Evolutionary conservation across 2,329 filamentous ascomycete genomes (phyloP).

Genomic region (Kalaharituber pfeilii): DNA sequence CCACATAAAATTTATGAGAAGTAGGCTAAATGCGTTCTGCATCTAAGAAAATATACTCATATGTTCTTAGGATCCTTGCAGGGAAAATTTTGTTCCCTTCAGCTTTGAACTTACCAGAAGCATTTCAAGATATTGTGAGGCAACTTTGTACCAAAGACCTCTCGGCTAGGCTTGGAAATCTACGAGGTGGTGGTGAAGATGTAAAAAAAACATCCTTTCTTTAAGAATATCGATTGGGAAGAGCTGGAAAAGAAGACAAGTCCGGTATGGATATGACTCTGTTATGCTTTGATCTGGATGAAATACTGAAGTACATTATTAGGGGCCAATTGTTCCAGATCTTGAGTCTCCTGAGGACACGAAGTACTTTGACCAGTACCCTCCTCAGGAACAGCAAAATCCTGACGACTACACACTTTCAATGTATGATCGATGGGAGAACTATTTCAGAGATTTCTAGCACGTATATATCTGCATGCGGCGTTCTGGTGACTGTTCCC

Average conservation of each 20-base stretch:
- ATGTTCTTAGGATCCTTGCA: constrained; percentile 42
- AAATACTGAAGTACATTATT: constrained; percentile 1
- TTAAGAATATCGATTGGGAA: constrained; percentile 56
- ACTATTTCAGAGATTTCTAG: constrained; percentile 54
- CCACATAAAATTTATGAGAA: constrained; percentile 76
- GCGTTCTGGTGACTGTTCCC: too few relatives aligned
- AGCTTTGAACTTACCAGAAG: constrained; percentile 32
- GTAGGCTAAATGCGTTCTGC: background rate
- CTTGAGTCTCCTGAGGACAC: constrained; percentile 56
- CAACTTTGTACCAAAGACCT: constrained; percentile 64
- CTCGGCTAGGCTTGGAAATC: constrained; percentile 59
- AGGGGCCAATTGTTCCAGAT: constrained; percentile 55
- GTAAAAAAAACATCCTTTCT: constrained; percentile 66
- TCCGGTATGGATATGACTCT: constrained; percentile 27
- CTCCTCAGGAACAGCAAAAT: constrained; percentile 47
- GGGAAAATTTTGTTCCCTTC: constrained; percentile 58
- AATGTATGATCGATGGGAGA: constrained; percentile 41
- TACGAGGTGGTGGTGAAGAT: constrained; percentile 51
- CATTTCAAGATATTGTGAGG: constrained; percentile 57
- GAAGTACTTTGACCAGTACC: constrained; percentile 65
- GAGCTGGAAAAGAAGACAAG: constrained; percentile 46
- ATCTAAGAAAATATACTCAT: background rate
- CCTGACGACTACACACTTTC: constrained; percentile 41
- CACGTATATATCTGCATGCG: too few relatives aligned
- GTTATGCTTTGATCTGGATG: background rate